These are phyloP conservation scores for Schizothecium vesticola DNA, from an alignment of 495 filamentous ascomycete species.

Conservation along the genomic window DNA sequence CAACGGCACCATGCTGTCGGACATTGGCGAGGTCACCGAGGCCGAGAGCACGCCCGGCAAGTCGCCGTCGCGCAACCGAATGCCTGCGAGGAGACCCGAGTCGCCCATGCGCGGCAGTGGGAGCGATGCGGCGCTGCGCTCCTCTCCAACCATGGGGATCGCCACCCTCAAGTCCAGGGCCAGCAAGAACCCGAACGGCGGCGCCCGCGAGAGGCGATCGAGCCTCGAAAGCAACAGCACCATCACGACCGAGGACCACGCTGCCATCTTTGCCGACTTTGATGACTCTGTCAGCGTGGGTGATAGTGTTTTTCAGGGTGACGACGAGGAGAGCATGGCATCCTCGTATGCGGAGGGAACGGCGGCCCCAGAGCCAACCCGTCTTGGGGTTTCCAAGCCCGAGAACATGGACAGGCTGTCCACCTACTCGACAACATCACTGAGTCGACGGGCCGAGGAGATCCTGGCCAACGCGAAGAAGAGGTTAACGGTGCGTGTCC, in stretches of 20 bases:
- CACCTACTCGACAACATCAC: constrained; percentile 59
- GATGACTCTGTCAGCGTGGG: constrained; percentile 52
- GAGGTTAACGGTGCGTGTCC: constrained; percentile 66
- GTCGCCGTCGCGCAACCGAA: constrained; percentile 21
- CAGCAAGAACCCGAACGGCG: constrained; percentile 28
- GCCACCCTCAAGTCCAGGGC: constrained; percentile 34
- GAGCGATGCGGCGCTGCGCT: constrained; percentile 23
- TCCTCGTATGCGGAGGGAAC: constrained; percentile 44
- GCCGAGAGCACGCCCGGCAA: constrained; percentile 48
- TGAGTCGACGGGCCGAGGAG: constrained; percentile 78
- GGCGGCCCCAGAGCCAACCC: constrained; percentile 16
- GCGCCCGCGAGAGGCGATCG: constrained; percentile 31
- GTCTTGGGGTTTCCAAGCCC: constrained; percentile 21
- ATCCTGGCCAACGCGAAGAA: constrained; percentile 89
- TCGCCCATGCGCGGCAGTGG: constrained; percentile 20
- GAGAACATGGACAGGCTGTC: constrained; percentile 30
- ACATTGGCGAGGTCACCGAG: constrained; percentile 67
- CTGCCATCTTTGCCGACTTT: constrained; percentile 47
- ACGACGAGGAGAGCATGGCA: constrained; percentile 55
- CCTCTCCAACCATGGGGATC: constrained; percentile 34
- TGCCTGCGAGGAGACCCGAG: constrained; percentile 1
- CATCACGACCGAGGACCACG: constrained; percentile 41
- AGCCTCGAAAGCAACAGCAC: constrained; percentile 49
- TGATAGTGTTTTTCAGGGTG: constrained; percentile 53
- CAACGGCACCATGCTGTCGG: constrained; percentile 60